These are phyloP conservation scores for Cryphonectria japonica DNA, from an alignment of 2,329 filamentous ascomycete species.

Conservation along the genomic window DNA sequence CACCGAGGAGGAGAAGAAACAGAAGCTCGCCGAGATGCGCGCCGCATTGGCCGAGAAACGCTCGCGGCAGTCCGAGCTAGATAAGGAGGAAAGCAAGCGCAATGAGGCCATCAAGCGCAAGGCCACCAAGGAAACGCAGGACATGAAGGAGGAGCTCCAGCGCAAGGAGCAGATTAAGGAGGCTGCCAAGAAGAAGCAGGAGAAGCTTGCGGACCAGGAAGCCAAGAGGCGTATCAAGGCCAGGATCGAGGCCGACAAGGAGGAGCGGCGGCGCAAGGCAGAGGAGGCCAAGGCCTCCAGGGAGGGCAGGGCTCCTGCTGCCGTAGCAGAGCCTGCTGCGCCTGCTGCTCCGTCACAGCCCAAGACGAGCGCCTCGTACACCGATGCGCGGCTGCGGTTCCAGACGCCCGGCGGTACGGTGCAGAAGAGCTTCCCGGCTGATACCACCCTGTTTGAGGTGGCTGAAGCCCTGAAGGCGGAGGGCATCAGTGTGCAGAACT, in stretches of 20 bases:
- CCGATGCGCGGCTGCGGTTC: conserved; percentile 78
- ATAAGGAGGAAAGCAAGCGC: conserved; percentile 80
- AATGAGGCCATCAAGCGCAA: conserved; percentile 88
- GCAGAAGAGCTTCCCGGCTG: conserved; percentile 84
- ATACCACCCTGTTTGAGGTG: conserved; percentile 92
- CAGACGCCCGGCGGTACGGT: conserved; percentile 78
- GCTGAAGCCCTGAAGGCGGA: conserved; percentile 76
- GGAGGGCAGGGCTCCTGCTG: conserved; percentile 65
- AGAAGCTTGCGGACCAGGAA: conserved; percentile 83
- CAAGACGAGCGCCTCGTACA: conserved; percentile 73
- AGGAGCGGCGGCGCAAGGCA: conserved; percentile 81
- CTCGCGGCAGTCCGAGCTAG: conserved; percentile 67
- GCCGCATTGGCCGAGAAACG: conserved; percentile 74
- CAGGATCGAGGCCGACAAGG: conserved; percentile 94
- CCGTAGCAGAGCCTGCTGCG: conserved; percentile 49
- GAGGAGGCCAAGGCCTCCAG: conserved; percentile 84
- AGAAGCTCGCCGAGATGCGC: conserved; percentile 75
- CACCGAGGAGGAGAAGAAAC: conserved; percentile 88
- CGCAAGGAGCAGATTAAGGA: conserved; percentile 93
- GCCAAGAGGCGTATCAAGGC: conserved; percentile 89
- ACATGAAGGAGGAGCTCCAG: conserved; percentile 82
- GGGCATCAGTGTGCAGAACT: conserved; percentile 71
- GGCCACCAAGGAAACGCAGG: conserved; percentile 85
- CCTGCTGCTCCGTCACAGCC: conserved; percentile 50
- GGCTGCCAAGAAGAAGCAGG: conserved; percentile 80